Evolutionary conservation across 805 yeast genomes (phyloP), one percentile per base, ranked within the genome.

Genomic region (Nakazawaea wyomingensis): DNA sequence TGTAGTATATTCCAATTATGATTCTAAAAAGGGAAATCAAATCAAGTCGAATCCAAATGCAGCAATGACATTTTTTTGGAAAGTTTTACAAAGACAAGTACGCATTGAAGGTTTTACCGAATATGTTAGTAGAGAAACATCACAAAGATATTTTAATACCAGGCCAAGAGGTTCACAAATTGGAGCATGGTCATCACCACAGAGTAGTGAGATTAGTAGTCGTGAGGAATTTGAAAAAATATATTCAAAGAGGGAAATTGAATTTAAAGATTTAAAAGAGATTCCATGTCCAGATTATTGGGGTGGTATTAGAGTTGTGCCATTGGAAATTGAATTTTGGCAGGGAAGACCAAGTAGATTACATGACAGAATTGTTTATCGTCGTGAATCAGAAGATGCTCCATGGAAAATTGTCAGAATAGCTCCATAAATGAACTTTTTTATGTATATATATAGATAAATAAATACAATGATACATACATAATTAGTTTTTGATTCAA

Each of bases 111-210:
- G 99, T 26, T 50, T 66, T 8, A 80, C 86, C 52, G 95, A 85
- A 61, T 75, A 72, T 48, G 85, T 90, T 34, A 69, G 78, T 21
- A 69, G 80, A 45, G 90, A 85, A 53, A 86, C 84, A 24, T 76
- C 87, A 5, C 79, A 82, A 52, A 70, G 82, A 38, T 93, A 93
- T 64, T 93, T 78, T 64, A 73, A 76, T 40, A 83, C 96, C 0
- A 75, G 99, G 57, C 99, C 99, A 30, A 72, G 96, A 46, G 97
- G 95, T 5, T 85, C 96, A 24, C 81, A 85, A 57, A 80, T 93
- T 48, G 98, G 99, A 24, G 99, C 99, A 0, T 90, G 96, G 96
- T 85, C 97, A 0, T 82, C 95, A 22, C 95, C 95, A 4, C 99
- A 93, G 68, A 78, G 90, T 27, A 70, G 74, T 42, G 71, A 68